Evolutionary conservation across 2,329 filamentous ascomycete genomes (phyloP).

Genomic region (Akanthomyces dipterigenus): DNA sequence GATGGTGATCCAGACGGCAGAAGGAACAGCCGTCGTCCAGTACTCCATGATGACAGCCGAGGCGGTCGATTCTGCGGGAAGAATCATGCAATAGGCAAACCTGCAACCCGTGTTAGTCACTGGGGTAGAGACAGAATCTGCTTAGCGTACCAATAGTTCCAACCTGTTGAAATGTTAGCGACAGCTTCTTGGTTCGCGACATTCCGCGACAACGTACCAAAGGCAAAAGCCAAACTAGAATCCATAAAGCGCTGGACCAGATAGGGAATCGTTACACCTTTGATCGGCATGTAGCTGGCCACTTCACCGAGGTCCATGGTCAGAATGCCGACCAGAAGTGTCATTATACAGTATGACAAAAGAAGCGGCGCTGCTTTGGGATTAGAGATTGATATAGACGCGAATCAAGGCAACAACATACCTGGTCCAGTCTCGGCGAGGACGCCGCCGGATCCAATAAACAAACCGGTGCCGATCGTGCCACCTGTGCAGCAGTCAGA

Average conservation of each 20-base stretch:
- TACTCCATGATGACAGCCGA: constrained; percentile 28
- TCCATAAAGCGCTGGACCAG: constrained; percentile 42
- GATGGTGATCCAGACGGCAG: constrained; percentile 35
- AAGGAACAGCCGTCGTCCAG: constrained; percentile 26
- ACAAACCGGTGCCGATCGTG: constrained; percentile 25
- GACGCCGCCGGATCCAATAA: constrained; percentile 27
- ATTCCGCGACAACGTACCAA: background rate
- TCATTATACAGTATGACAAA: constrained; percentile 28
- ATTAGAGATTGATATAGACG: constrained; percentile 12
- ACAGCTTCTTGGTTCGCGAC: background rate
- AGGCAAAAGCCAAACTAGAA: constrained; percentile 43
- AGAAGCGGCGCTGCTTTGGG: constrained; percentile 16
- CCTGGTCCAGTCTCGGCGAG: constrained; percentile 25
- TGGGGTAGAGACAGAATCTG: background rate
- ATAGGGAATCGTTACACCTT: constrained; percentile 32
- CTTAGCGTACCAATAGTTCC: constrained; percentile 28
- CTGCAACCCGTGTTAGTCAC: background rate
- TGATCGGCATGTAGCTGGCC: constrained; percentile 41
- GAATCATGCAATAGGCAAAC: constrained; percentile 13
- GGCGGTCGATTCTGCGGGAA: constrained; percentile 24
- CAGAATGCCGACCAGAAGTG: constrained; percentile 26
- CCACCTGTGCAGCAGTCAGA: constrained; percentile 3
- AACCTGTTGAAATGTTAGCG: constrained; percentile 20
- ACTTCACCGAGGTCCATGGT: constrained; percentile 40
- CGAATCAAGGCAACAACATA: background rate